phyloP scores from a whole-genome alignment of 306 rosid genomes.

The Begonia masoniana region DNA sequence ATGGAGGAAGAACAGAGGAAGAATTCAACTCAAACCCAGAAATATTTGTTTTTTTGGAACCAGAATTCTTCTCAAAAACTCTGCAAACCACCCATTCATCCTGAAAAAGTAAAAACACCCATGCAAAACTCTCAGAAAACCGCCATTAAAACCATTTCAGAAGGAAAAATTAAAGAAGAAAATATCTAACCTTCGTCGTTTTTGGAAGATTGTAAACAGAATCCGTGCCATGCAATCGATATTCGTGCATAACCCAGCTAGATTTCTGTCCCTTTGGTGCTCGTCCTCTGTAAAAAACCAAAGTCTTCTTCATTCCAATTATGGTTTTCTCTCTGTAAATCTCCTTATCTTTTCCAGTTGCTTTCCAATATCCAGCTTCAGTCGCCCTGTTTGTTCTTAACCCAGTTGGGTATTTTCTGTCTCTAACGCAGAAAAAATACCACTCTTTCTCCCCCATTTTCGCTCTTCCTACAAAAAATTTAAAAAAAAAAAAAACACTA shows the following conservation, averaged over 20 bases:
- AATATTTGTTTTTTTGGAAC: constrained; percentile 44
- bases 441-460: constrained; percentile 96
- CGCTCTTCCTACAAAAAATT: constrained; percentile 61
- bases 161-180: not conserved
- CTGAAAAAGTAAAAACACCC: constrained; percentile 30
- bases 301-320: constrained; percentile 95
- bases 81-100: constrained; percentile 94
- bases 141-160: too few relatives aligned
- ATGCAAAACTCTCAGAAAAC: too few relatives aligned
- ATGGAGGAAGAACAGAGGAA: constrained; percentile 46
- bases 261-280: constrained; percentile 94
- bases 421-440: constrained; percentile 96
- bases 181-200: constrained; percentile 58
- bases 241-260: constrained; percentile 96
- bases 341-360: constrained; percentile 90
- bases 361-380: constrained; percentile 94
- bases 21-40: constrained; percentile 8
- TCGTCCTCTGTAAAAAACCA: constrained; percentile 86
- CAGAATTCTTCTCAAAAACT: constrained; percentile 65
- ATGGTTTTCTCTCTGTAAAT: constrained; percentile 66
- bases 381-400: constrained; percentile 92
- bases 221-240: constrained; percentile 70
- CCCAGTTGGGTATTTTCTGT: constrained; percentile 93
- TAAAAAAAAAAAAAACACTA: not conserved
- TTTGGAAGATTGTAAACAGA: constrained; percentile 69